Base-by-base conservation (phyloP, 2,329 filamentous ascomycete genomes). In the Paraphaeosphaeria sporulosa region DNA sequence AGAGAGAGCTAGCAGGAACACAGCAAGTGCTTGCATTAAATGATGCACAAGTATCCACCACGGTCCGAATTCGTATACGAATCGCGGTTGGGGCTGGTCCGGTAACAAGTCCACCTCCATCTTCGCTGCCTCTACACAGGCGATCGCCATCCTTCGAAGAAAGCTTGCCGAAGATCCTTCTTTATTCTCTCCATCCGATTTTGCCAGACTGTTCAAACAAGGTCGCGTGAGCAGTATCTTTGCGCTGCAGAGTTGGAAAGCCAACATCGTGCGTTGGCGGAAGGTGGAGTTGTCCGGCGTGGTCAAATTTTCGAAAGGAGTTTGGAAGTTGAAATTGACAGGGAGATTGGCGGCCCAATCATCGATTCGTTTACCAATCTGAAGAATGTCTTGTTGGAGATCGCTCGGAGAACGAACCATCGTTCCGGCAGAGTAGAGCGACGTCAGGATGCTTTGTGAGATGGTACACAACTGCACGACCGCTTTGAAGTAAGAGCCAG, bases 1-100 rank as follows among this genome's bases (percentile, higher is more conserved):
- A 1, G 76, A 77, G 34, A 81, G 62, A 50, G 74, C 77, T 19
- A 79, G 71, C 59, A 80, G 70, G 36, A 80, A 66, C 27, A 79
- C 68, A 5, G 75, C 73, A 3, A 73, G 64, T 0, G 79, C 76
- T 63, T 81, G 79, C 70, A 80, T 76, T 23, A 81, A 57, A 49
- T 78, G 71, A 30, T 75, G 71, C n/a, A 80, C 65, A 27, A 78
- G 64, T 56, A 72, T 76, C 78, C 78, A 81, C 79, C 79, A 81
- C 3, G 79, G 79, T 1, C 72, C 72, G 23, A 71, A 66, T 38
- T 72, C 59, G 55, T 79, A 78, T 6, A 75, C 51, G 36, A 65
- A 64, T 2, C 71, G 55, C 12, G 74, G 59, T 58, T 71, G 64
- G 1, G 71, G 65, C 53, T 74, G 66, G 21, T 76, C 71, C 2